Evolutionary conservation across 208 protist species (phyloP).

Genomic region (Borovskyia barvae): DNA sequence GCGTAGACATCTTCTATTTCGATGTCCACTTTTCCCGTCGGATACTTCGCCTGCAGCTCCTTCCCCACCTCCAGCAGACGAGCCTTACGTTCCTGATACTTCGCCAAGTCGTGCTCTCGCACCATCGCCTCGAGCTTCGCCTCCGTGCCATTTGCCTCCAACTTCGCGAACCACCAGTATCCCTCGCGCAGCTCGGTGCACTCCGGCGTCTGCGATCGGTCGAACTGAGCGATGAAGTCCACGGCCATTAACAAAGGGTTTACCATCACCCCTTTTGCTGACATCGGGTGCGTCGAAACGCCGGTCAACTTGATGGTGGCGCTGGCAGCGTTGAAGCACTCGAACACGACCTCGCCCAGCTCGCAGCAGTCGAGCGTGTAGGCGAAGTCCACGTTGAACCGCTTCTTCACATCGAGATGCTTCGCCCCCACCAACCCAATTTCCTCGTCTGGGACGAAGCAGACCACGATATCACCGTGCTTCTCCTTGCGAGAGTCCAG

Average conservation of each 20-base stretch:
- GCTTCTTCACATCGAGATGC: conserved; percentile 61
- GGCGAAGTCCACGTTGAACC: conserved; percentile 84
- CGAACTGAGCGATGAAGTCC: conserved; percentile 70
- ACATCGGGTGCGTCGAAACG: conserved; percentile 85
- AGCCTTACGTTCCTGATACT: conserved; percentile 52
- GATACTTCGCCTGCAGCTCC: conserved; percentile 51
- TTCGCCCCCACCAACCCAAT: conserved; percentile 83
- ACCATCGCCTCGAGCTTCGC: conserved; percentile 62
- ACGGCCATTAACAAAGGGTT: conserved; percentile 84
- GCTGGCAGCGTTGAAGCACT: conserved; percentile 83
- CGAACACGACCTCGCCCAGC: conserved; percentile 80
- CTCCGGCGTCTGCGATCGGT: conserved; percentile 75
- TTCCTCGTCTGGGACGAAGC: conserved; percentile 87
- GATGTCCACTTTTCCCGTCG: conserved; percentile 62
- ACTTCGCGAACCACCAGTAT: conserved; percentile 77
- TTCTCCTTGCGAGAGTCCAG: conserved; percentile 40
- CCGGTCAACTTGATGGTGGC: conserved; percentile 60
- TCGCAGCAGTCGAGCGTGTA: conserved; percentile 88
- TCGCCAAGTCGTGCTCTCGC: conserved; percentile 61
- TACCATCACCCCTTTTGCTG: conserved; percentile 83
- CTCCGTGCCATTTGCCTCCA: conserved; percentile 49
- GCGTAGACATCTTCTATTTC: conserved; percentile 67
- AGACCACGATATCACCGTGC: conserved; percentile 77
- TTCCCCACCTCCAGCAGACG: conserved; percentile 49
- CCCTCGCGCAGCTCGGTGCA: conserved; percentile 75